phyloP scores from a whole-genome alignment of 164 flowering plant genomes.

The Chimonanthus salicifolius region DNA sequence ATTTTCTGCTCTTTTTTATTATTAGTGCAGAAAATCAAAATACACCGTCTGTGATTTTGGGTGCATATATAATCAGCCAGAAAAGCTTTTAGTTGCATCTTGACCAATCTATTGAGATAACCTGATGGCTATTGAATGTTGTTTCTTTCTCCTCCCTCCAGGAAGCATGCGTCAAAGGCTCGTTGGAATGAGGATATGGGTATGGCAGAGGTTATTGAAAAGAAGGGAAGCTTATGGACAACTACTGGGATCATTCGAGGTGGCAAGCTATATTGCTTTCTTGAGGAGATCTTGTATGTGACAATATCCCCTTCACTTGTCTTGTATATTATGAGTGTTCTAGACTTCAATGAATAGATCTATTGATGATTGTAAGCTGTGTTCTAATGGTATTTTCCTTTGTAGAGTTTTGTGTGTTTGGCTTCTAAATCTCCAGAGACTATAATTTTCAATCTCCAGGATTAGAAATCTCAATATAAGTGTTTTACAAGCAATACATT shows the following conservation, averaged over 20 bases:
- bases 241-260: conserved; percentile 64
- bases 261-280: conserved; percentile 50
- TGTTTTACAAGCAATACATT: no score
- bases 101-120: not conserved
- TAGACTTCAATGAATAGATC: not conserved
- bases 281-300: conserved; percentile 77
- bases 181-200: conserved; percentile 56
- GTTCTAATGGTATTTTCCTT: not conserved
- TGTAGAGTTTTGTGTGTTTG: not conserved
- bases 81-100: not conserved
- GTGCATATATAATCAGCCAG: not conserved
- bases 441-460: no score
- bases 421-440: no score
- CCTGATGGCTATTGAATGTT: not conserved
- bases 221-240: conserved; percentile 60
- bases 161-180: conserved; percentile 57
- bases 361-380: not conserved
- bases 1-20: not conserved
- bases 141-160: conserved; percentile 8
- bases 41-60: not conserved
- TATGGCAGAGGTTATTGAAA: conserved; percentile 69
- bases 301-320: not conserved
- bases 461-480: no score
- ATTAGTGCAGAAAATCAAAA: not conserved
- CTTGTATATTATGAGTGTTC: not conserved